Evolutionary conservation across 768 basidiomycete genomes (phyloP).

Genomic region (Pulveroboletus sp.): DNA sequence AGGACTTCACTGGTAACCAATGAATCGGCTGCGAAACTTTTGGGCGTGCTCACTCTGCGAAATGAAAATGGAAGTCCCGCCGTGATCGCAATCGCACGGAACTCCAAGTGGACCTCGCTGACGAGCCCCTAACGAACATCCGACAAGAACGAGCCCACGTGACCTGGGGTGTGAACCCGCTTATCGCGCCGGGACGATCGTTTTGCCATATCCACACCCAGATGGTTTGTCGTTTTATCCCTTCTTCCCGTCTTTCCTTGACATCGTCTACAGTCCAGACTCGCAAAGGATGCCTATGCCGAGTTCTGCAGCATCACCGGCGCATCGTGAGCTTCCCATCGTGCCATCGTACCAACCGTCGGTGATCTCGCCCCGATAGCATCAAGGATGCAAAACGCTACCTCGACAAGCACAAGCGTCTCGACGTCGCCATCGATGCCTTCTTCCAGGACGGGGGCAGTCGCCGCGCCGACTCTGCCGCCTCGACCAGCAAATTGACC

Average conservation of each 20-base stretch:
- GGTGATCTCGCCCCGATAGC: conserved; percentile 22
- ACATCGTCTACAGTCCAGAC: conserved; percentile 27
- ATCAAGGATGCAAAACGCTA: conserved; percentile 59
- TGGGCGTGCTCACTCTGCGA: neutral
- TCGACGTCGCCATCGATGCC: conserved; percentile 72
- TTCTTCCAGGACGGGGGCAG: conserved; percentile 50
- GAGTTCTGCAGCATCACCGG: conserved; percentile 70
- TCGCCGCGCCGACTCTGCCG: conserved; percentile 17
- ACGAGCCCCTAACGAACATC: neutral
- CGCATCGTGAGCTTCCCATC: conserved; percentile 51
- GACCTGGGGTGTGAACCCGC: conserved; percentile 17
- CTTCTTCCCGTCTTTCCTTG: neutral
- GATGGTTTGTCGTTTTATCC: conserved; percentile 25
- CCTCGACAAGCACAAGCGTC: conserved; percentile 63
- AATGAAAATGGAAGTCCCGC: conserved; percentile 22
- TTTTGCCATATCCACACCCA: neutral
- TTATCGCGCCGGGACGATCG: conserved; percentile 11
- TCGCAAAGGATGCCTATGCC: conserved; percentile 41
- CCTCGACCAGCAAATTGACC: conserved; percentile 52
- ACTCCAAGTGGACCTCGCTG: conserved; percentile 11
- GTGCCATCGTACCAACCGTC: neutral
- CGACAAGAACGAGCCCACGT: conserved; percentile 11
- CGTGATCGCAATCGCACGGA: conserved; percentile 14
- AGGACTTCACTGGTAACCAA: conserved; percentile 5
- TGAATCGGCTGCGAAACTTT: conserved; percentile 18